Evolutionary conservation across 176 grass and related monocot species (phyloP), one percentile per base, ranked within the genome.

Genomic region (Carex pumila): DNA sequence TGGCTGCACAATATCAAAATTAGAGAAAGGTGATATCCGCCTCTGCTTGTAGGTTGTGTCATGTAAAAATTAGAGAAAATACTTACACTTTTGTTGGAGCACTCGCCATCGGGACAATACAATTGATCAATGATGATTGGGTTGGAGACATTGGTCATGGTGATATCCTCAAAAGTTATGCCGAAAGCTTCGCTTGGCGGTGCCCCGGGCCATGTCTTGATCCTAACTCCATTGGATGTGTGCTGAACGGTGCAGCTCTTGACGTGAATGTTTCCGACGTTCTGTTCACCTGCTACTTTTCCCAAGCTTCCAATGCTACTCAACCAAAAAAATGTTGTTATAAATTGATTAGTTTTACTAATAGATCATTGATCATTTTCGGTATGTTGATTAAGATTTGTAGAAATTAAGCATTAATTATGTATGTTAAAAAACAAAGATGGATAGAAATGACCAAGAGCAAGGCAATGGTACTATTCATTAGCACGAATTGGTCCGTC

Each of bases 181-280:
- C 80, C 62, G n/a, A 5, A 71, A 9, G 85, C 84, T 37, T 71
- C 60, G 18, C 85, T 90, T 1, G 88, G 88, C 1, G 80, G 88
- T 31, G 88, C 65, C 3, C 84, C 88, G 0, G 88, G 88, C 88
- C 88, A 90, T 2, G 88, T 71, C 84, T 90, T 90, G 63, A 90
- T 90, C 69, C 88, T 65, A 1, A 90, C 53, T 0, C 88, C 88
- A 19, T 90, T 90, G 0, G 85, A 79, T 17, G 88, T 73, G 4
- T 62, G 80, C 3, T 36, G 39, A 3, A 90, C 0, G 3, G 60
- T 65, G 70, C 88, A 90, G 53, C 86, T 79, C 79, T 57, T 70
- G 32, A 90, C 85, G 22, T 36, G 41, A 52, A 90, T 85, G 12
- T 82, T 76, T 5, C 36, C 43, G 0, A 90, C 88, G 3, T 83